Evolutionary conservation across 139 green algal species (phyloP).

Genomic region (Deuterostichococcus epilithicus): DNA sequence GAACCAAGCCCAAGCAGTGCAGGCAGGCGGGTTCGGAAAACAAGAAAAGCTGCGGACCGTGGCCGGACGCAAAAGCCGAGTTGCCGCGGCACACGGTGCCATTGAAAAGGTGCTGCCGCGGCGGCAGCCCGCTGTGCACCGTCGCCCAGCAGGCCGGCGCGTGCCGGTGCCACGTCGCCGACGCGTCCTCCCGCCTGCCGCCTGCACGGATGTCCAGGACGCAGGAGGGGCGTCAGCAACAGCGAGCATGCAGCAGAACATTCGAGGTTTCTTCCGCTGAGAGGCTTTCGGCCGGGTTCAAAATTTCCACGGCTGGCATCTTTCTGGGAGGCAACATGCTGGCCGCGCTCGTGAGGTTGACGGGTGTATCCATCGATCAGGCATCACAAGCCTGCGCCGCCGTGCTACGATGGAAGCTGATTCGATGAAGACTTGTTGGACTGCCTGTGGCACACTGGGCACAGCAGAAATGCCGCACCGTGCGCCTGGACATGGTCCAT

Average conservation of each 20-base stretch:
- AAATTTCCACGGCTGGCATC: no score
- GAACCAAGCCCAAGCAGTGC: no score
- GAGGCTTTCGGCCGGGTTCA: no score
- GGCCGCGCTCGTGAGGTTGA: background rate
- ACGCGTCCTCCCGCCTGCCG: constrained; percentile 4
- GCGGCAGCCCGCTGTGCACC: constrained; percentile 73
- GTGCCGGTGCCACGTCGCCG: constrained; percentile 18
- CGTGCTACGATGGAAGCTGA: background rate
- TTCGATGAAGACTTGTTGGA: no score
- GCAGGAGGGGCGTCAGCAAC: background rate
- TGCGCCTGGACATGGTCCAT: constrained; percentile 81
- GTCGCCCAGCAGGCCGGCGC: constrained; percentile 17
- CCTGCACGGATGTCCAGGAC: background rate
- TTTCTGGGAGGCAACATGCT: background rate
- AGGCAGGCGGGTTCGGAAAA: no score
- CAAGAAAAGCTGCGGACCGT: no score
- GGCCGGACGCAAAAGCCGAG: background rate
- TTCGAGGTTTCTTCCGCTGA: no score
- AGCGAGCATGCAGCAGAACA: background rate
- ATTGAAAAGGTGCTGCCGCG: constrained; percentile 75
- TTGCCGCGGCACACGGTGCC: constrained; percentile 61
- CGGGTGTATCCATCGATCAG: background rate
- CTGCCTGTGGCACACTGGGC: no score
- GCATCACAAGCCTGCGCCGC: no score
- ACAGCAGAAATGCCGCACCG: no score